These are phyloP conservation scores for Phytophthora pluvialis DNA, from an alignment of 352 stramenopile genomes.

Conservation along the genomic window DNA sequence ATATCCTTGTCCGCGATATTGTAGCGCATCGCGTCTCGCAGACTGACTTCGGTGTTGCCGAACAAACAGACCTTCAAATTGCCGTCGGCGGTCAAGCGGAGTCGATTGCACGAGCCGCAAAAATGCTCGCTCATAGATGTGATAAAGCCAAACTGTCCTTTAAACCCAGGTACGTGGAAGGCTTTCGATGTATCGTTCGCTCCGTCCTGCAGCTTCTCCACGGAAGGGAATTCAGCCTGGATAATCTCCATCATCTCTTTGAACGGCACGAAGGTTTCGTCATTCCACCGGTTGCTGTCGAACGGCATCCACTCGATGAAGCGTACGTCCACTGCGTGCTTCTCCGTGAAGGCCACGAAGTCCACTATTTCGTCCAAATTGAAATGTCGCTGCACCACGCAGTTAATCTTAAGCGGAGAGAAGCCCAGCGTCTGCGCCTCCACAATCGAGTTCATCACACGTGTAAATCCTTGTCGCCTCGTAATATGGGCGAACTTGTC, in stretches of 20 bases:
- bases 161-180: constrained; percentile 77
- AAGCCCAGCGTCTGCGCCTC: constrained; percentile 64
- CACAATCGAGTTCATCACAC: constrained; percentile 88
- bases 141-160: constrained; percentile 94
- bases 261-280: constrained; percentile 93
- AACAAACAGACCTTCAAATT: constrained; percentile 97
- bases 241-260: constrained; percentile 90
- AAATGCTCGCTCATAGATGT: constrained; percentile 99
- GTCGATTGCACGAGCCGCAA: constrained; percentile 96
- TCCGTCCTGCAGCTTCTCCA: constrained; percentile 72
- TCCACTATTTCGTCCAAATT: constrained; percentile 95
- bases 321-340: constrained; percentile 91
- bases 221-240: constrained; percentile 41
- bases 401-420: constrained; percentile 96
- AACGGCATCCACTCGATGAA: constrained; percentile 99
- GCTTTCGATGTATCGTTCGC: constrained; percentile 97
- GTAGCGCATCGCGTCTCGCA: constrained; percentile 91
- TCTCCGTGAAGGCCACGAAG: constrained; percentile 94
- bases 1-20: constrained; percentile 88
- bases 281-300: constrained; percentile 96
- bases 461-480: constrained; percentile 86
- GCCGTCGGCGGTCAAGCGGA: constrained; percentile 97
- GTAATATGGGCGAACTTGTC: constrained; percentile 95
- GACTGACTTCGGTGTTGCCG: constrained; percentile 92
- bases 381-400: constrained; percentile 95